Evolutionary conservation across 805 yeast species (phyloP), one percentile per base, ranked within the genome.

Genomic region (Wickerhamiella dianesei): DNA sequence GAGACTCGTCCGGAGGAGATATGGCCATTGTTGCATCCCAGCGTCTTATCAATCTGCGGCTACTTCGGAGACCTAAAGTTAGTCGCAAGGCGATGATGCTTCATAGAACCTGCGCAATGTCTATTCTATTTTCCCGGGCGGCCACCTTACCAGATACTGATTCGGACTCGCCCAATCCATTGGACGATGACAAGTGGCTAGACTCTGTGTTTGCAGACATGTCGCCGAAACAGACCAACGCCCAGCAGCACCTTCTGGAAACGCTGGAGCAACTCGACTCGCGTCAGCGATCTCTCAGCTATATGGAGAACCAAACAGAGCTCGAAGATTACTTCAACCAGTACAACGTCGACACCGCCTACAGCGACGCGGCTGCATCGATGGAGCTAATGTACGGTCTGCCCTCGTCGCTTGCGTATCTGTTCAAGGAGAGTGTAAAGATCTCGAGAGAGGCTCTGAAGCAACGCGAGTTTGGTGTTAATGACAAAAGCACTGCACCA

Each of bases 1-100:
- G 94, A 85, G 95, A 95, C 2, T 78, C 89, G 1, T 82, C 83
- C 88, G 79, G 82, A 47, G 84, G 94, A 57, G 77, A 76, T 52
- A 73, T 78, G 48, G 84, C 84, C 64, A 68, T 86, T 46, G 74
- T 77, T 46, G 76, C 86, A 56, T 82, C 94, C 65, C 89, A 84
- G 51, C 74, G 73, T 47, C 79, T 83, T 48, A 80, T 86, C 21
- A 74, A 76, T 32, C 73, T 77, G 53, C 76, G 89, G 56, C 79
- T 80, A 79, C 67, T 67, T 40, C 71, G 68, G 45, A 76, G 86
- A 58, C 75, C 79, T 55, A 75, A 74, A 50, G 62, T 85, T 19
- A 79, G 88, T 0, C 71, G 82, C 18, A 85, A 85, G 62, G 94
- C 95, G 1, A 70, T 77, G 48, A 74, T 81, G 25, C 65, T 86